A percentile compares a stretch with the other conserved stretches of the same genome.
phyloP scores from a whole-genome alignment of 2,329 filamentous ascomycete species.

The Huntiella omanensis region DNA sequence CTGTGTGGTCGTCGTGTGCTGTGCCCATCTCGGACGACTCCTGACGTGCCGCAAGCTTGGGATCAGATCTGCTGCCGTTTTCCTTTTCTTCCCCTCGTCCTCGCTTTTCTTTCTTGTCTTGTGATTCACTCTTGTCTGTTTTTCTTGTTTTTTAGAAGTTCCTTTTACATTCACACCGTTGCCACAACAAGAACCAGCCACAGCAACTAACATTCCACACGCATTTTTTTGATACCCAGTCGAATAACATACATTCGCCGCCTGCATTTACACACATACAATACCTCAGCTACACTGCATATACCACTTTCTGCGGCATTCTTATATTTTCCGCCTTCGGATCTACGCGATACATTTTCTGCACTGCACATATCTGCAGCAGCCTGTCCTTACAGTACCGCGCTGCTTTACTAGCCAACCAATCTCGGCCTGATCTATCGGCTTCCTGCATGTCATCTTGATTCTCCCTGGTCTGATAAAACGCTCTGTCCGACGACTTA shows the following conservation, averaged over 20 bases:
- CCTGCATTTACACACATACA: slow-evolving; percentile 1
- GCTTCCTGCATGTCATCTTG: not conserved
- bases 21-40: slow-evolving; percentile 7
- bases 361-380: not conserved
- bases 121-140: not conserved
- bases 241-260: not conserved
- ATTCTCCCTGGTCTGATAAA: slow-evolving; percentile 1
- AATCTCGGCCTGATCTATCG: too few species aligned
- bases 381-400: too few species aligned
- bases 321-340: not conserved
- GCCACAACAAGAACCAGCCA: too few species aligned
- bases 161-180: not conserved
- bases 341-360: slow-evolving; percentile 1
- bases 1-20: not conserved
- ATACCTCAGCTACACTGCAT: not conserved
- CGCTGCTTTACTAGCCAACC: too few species aligned
- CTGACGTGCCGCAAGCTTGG: slow-evolving; percentile 8
- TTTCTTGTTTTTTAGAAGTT: slow-evolving; percentile 3
- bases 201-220: too few species aligned
- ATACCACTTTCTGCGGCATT: not conserved
- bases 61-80: slow-evolving; percentile 5
- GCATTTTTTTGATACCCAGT: too few species aligned
- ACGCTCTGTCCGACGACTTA: not conserved
- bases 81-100: slow-evolving; percentile 4
- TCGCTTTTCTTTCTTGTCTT: slow-evolving; percentile 3